These are phyloP conservation scores for Coleophoma cylindrospora DNA, from an alignment of 2,329 filamentous ascomycete species.

Conservation along the genomic window DNA sequence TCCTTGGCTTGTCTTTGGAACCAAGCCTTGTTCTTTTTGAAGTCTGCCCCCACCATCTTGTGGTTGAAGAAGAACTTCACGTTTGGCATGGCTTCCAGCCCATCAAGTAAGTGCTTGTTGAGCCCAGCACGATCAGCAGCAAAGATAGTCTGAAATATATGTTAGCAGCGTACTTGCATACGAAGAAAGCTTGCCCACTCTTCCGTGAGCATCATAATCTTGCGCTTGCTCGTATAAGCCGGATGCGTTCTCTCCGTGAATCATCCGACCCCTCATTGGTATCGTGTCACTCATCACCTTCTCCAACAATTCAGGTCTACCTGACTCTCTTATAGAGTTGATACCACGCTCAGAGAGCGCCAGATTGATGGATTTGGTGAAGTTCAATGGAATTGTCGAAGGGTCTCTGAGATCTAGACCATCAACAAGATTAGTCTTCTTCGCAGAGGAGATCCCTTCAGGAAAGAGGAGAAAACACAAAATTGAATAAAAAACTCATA, in stretches of 20 bases:
- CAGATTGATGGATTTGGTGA: conserved; percentile 97
- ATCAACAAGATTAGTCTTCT: background rate
- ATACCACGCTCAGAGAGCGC: conserved; percentile 92
- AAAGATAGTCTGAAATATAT: conserved; percentile 60
- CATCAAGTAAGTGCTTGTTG: conserved; percentile 79
- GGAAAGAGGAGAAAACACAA: background rate
- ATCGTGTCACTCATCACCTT: conserved; percentile 74
- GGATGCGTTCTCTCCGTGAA: conserved; percentile 65
- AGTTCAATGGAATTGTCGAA: conserved; percentile 80
- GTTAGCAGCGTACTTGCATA: background rate
- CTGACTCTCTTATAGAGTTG: conserved; percentile 73
- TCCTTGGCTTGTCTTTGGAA: conserved; percentile 53
- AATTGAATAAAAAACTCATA: too few species aligned
- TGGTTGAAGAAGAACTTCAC: conserved; percentile 91
- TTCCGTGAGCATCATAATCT: conserved; percentile 82
- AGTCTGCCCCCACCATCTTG: conserved; percentile 88
- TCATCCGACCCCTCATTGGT: conserved; percentile 95
- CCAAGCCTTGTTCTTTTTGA: conserved; percentile 75
- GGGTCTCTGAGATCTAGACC: conserved; percentile 79
- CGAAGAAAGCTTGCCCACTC: conserved; percentile 48
- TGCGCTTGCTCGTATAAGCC: conserved; percentile 78
- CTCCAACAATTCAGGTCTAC: conserved; percentile 62
- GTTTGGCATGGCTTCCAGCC: conserved; percentile 78
- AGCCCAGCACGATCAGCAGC: conserved; percentile 81
- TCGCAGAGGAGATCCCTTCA: background rate